Evolutionary conservation across 495 filamentous ascomycete species (phyloP).

Genomic region (Bacidia rubella): DNA sequence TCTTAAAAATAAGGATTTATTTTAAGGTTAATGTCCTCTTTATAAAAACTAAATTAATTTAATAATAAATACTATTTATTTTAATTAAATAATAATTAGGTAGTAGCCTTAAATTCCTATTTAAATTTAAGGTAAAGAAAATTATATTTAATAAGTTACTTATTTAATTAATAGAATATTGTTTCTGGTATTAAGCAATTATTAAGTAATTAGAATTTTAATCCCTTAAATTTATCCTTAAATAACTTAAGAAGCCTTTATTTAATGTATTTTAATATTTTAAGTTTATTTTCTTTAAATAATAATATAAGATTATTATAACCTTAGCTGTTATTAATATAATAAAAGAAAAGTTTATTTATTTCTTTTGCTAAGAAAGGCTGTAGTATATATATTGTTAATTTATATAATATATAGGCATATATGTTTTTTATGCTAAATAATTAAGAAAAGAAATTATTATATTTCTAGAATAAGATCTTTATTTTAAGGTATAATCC

Average conservation of each 20-base stretch:
- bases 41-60: no score
- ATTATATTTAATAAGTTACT: no score
- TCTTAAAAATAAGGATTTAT: no score
- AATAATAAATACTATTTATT: no score
- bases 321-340: neutral
- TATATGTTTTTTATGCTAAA: neutral
- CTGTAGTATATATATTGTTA: neutral
- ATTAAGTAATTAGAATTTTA: neutral
- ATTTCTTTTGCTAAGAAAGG: neutral
- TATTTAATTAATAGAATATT: no score
- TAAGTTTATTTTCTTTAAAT: neutral
- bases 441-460: neutral
- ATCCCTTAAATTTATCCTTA: neutral
- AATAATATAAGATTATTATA: neutral
- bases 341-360: neutral
- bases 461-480: neutral
- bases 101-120: no score
- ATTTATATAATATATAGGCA: conserved; percentile 1
- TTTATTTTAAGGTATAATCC: neutral
- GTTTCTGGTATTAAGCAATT: no score
- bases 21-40: no score
- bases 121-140: no score
- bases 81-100: no score
- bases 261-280: neutral
- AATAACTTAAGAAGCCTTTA: neutral